Evolutionary conservation across 2,329 filamentous ascomycete genomes (phyloP).

Genomic region (Pseudopithomyces maydicus): DNA sequence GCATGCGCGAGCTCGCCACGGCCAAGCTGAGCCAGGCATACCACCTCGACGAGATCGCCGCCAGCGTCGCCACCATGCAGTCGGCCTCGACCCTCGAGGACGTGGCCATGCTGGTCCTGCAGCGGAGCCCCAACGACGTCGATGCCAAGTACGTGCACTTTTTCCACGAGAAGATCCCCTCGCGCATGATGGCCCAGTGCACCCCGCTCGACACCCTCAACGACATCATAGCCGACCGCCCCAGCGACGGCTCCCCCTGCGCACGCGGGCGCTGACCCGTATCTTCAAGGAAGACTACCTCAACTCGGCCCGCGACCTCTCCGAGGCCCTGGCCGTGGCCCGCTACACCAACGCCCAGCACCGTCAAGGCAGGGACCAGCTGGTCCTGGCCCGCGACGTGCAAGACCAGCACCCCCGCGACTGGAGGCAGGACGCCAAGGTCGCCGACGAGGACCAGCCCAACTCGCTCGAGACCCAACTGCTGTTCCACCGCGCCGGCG

Average conservation of each 20-base stretch:
- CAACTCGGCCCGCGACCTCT: constrained; percentile 73
- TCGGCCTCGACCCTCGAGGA: constrained; percentile 77
- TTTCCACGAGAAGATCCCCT: constrained; percentile 89
- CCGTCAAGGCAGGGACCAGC: constrained; percentile 54
- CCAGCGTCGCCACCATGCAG: constrained; percentile 84
- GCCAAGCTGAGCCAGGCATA: constrained; percentile 79
- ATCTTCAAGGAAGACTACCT: constrained; percentile 77
- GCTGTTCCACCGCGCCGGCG: constrained; percentile 74
- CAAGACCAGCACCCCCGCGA: constrained; percentile 47
- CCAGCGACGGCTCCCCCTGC: constrained; percentile 68
- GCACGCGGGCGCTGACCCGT: constrained; percentile 75
- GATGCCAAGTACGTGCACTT: constrained; percentile 91
- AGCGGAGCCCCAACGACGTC: constrained; percentile 68
- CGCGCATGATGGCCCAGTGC: constrained; percentile 71
- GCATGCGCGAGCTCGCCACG: constrained; percentile 80
- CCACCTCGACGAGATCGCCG: constrained; percentile 79
- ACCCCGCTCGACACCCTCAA: constrained; percentile 71
- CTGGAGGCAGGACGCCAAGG: constrained; percentile 57
- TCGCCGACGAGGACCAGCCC: constrained; percentile 70
- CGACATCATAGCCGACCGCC: constrained; percentile 68
- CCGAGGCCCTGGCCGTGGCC: constrained; percentile 64
- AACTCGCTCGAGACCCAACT: constrained; percentile 76
- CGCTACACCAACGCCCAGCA: constrained; percentile 62
- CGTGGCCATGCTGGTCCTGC: constrained; percentile 73
- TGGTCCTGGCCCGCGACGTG: constrained; percentile 57